Conservation (phyloP, 805 yeast species). For the Starmerella roubikii region DNA sequence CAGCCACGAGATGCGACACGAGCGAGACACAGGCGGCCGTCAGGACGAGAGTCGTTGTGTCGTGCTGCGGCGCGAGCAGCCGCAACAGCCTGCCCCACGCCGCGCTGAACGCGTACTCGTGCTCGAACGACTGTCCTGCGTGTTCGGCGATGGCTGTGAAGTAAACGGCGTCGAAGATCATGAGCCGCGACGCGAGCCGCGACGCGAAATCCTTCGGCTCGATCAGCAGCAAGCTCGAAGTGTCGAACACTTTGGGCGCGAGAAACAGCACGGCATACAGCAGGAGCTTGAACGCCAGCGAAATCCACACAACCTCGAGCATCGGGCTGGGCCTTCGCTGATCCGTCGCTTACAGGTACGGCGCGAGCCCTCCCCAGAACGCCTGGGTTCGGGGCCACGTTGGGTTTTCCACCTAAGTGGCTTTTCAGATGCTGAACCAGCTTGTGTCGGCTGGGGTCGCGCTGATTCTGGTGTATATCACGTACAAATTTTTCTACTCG, state of each 20-base stretch:
- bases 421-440: not conserved
- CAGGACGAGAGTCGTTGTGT: slow-evolving; percentile 27
- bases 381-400: too few relatives aligned
- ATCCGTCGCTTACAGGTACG: too few relatives aligned
- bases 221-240: slow-evolving; percentile 34
- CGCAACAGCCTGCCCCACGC: slow-evolving; percentile 50
- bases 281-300: not conserved
- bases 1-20: slow-evolving; percentile 37
- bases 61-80: slow-evolving; percentile 3
- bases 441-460: slow-evolving; percentile 13
- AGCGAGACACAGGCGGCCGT: slow-evolving; percentile 41
- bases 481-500: slow-evolving; percentile 14
- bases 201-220: not conserved
- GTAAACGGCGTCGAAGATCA: slow-evolving; percentile 80
- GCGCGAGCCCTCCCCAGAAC: too few relatives aligned
- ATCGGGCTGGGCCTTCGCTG: too few relatives aligned
- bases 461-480: slow-evolving; percentile 13
- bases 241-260: slow-evolving; percentile 17
- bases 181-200: slow-evolving; percentile 27
- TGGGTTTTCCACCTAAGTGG: too few relatives aligned
- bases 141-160: slow-evolving; percentile 43
- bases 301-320: not conserved
- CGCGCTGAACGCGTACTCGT: slow-evolving; percentile 80
- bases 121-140: slow-evolving; percentile 51
- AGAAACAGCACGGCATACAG: slow-evolving; percentile 3